A percentile compares a stretch with the other conserved stretches of the same genome.
These are phyloP conservation scores for Galerina sulciceps DNA, from an alignment of 768 basidiomycete genomes.

Conservation along the genomic window DNA sequence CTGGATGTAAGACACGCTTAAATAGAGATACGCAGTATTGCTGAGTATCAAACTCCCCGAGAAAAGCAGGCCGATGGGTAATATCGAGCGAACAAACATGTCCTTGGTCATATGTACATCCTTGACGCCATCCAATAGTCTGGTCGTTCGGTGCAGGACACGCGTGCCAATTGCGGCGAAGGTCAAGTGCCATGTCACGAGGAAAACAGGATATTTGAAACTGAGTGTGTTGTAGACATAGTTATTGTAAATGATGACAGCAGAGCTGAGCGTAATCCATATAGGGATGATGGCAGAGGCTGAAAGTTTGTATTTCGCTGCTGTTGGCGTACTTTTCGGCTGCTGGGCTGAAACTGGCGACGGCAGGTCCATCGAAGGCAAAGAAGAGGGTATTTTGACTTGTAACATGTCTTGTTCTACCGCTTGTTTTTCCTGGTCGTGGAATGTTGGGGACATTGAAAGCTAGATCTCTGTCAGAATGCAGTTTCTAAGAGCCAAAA, in stretches of 20 bases:
- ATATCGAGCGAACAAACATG: conserved; percentile 82
- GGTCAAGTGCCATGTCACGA: conserved; percentile 88
- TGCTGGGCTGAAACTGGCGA: conserved; percentile 49
- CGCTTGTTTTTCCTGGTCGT: conserved; percentile 31
- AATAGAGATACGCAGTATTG: conserved; percentile 91
- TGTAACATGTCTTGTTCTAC: conserved; percentile 27
- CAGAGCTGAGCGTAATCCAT: conserved; percentile 89
- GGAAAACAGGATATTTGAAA: conserved; percentile 91
- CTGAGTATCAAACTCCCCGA: conserved; percentile 87
- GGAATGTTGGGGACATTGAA: conserved; percentile 21
- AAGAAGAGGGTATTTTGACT: conserved; percentile 22
- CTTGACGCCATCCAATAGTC: conserved; percentile 75
- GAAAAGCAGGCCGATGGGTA: conserved; percentile 94
- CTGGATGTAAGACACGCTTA: conserved; percentile 94
- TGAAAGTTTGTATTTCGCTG: conserved; percentile 58
- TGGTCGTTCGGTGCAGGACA: conserved; percentile 80
- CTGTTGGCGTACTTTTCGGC: conserved; percentile 37
- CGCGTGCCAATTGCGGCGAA: conserved; percentile 85
- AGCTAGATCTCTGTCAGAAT: background rate
- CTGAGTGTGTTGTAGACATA: conserved; percentile 80
- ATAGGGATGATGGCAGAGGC: conserved; percentile 81
- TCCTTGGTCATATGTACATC: conserved; percentile 81
- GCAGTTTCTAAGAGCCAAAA: background rate
- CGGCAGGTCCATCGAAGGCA: conserved; percentile 45
- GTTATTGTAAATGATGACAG: conserved; percentile 97